Evolutionary conservation across 208 protist species (phyloP).

Genomic region (Trypanosoma grayi): DNA sequence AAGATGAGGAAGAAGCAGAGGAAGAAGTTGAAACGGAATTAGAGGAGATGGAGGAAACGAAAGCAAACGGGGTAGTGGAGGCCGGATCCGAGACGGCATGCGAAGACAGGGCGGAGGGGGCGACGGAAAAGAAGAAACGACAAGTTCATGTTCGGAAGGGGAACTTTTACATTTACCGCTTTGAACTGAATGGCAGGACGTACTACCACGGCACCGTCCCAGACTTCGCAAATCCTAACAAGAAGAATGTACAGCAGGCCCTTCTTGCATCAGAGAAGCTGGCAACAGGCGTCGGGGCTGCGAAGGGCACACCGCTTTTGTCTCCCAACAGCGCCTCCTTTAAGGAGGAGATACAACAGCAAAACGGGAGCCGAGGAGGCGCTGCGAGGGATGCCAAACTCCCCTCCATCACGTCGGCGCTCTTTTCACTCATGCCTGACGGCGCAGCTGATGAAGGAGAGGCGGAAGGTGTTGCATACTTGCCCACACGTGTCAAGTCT

Average conservation of each 20-base stretch:
- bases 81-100: too few species aligned
- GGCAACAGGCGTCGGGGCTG: not conserved
- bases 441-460: not conserved
- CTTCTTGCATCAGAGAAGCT: not conserved
- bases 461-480: constrained; percentile 24
- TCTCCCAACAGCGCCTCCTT: not conserved
- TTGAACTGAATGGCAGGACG: constrained; percentile 57
- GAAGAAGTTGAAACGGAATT: too few species aligned
- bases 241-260: constrained; percentile 32
- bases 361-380: not conserved
- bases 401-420: constrained; percentile 30
- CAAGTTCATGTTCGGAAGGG: constrained; percentile 63
- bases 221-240: constrained; percentile 86
- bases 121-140: constrained; percentile 13
- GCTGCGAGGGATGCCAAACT: not conserved
- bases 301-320: not conserved
- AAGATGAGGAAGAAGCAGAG: constrained; percentile 17
- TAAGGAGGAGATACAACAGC: not conserved
- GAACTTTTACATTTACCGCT: constrained; percentile 78
- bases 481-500: constrained; percentile 47
- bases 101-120: not conserved
- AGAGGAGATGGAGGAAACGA: too few species aligned
- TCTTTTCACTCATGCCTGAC: constrained; percentile 36
- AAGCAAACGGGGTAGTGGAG: not conserved
- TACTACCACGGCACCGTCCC: constrained; percentile 85